phyloP scores from a whole-genome alignment of 1,284 basidiomycete genomes.

The Austroboletus niveus region DNA sequence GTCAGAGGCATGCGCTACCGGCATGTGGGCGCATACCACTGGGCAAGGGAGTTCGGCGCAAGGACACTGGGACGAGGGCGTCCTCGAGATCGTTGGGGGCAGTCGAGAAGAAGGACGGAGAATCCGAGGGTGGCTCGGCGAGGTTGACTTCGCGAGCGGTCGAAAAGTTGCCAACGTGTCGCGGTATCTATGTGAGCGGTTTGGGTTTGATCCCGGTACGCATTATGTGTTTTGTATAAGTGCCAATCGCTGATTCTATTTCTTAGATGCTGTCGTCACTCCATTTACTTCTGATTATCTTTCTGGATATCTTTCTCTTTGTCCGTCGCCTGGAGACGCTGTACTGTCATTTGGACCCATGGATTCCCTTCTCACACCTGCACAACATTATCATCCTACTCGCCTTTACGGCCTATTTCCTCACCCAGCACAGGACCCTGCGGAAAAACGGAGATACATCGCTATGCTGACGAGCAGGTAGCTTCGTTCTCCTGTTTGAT shows the following conservation, averaged over 20 bases:
- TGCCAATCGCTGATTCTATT: neutral
- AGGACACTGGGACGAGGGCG: slow-evolving; percentile 74
- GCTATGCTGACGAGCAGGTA: slow-evolving; percentile 67
- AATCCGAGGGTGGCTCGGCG: slow-evolving; percentile 72
- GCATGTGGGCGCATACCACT: slow-evolving; percentile 62
- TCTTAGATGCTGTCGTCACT: slow-evolving; percentile 64
- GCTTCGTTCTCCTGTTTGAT: neutral
- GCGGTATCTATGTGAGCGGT: slow-evolving; percentile 73
- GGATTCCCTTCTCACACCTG: slow-evolving; percentile 70
- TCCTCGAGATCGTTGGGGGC: slow-evolving; percentile 74
- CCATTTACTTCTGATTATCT: slow-evolving; percentile 76
- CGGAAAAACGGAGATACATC: slow-evolving; percentile 70
- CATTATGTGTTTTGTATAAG: neutral
- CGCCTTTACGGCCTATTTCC: slow-evolving; percentile 68
- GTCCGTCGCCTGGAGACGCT: slow-evolving; percentile 66
- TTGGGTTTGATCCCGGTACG: slow-evolving; percentile 72
- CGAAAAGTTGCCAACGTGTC: slow-evolving; percentile 65
- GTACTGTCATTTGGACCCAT: slow-evolving; percentile 76
- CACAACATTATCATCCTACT: slow-evolving; percentile 67
- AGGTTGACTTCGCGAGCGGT: slow-evolving; percentile 64
- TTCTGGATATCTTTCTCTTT: slow-evolving; percentile 71
- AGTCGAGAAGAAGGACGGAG: slow-evolving; percentile 66
- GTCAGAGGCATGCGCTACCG: slow-evolving; percentile 73
- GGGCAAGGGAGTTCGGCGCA: slow-evolving; percentile 31
- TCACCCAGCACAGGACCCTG: slow-evolving; percentile 73